Base-by-base conservation (phyloP, 2,329 filamentous ascomycete genomes). In the Xylaria arbuscula region DNA sequence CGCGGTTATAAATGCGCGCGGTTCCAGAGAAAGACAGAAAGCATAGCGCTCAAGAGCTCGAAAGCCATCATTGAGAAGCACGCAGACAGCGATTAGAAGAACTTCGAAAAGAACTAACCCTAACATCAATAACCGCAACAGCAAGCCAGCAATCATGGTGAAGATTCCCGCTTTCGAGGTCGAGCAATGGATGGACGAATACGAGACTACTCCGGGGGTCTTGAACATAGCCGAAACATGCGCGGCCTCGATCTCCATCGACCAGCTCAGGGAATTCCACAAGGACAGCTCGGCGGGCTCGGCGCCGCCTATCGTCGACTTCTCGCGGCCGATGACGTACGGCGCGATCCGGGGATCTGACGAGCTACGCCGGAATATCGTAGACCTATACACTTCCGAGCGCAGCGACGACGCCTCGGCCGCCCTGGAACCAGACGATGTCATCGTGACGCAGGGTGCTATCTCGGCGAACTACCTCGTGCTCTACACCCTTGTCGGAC, bases 391-490 rank as follows among this genome's bases (percentile, higher is more conserved):
- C 76, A 88, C 88, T 4, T 83, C 28, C 38, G 32, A 60, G 78
- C 17, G 13, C 28, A 38, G 13, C 24, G 48, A 57, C 6, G 58
- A 1, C 8, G 47, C 47, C 15, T n/a, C 56, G 15, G 47, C 40
- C n/a, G n/a, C 50, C 79, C 65, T 76, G 5, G 40, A 59, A 1
- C 48, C 76, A 1, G 88, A 93, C 17, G 89, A 92, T 74, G 85
- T 97, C 48, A 80, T 97, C 62, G 89, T 95, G 67, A 93, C 92
- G 0, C 88, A 91, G 36, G 94, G 94, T 10, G 93, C 93, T 15
- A 97, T 97, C 59, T 86, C 88, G 6, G 93, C 93, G n/a, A 97
- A 97, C 76, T 93, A 93, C 73, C 81, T 96, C n/a, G 82, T 90
- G 2, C 86, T 96, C 8, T 94, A 94, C 78, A 84, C 90, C 0